These are phyloP conservation scores for Heimioporus sp. DNA, from an alignment of 768 basidiomycete species.

Conservation along the genomic window DNA sequence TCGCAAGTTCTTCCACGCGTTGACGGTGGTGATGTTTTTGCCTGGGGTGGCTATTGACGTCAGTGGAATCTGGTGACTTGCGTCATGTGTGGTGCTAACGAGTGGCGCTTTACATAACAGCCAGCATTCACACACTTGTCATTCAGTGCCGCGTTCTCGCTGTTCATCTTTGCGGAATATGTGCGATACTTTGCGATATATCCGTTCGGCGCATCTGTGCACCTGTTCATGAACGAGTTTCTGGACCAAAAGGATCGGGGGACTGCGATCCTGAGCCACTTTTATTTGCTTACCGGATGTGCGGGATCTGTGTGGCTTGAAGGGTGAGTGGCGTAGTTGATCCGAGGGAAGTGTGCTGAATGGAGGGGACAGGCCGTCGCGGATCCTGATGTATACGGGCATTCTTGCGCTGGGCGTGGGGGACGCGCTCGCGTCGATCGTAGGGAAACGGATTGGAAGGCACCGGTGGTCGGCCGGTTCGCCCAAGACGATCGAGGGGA, in stretches of 20 bases:
- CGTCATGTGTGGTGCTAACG: slow-evolving; percentile 12
- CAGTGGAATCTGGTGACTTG: slow-evolving; percentile 34
- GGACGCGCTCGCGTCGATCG: slow-evolving; percentile 91
- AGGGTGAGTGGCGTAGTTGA: slow-evolving; percentile 53
- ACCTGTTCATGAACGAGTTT: slow-evolving; percentile 97
- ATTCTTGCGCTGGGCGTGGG: slow-evolving; percentile 89
- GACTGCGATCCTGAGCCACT: slow-evolving; percentile 95
- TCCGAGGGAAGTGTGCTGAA: slow-evolving; percentile 3
- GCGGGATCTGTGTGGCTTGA: slow-evolving; percentile 95
- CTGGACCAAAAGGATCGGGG: slow-evolving; percentile 93
- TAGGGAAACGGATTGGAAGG: slow-evolving; percentile 81
- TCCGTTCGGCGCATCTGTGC: slow-evolving; percentile 89
- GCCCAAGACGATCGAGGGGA: slow-evolving; percentile 91
- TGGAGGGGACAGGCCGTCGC: slow-evolving; percentile 37
- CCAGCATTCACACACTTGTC: slow-evolving; percentile 95
- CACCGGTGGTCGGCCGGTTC: slow-evolving; percentile 83
- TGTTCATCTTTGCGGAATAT: slow-evolving; percentile 96
- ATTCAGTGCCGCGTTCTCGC: slow-evolving; percentile 91
- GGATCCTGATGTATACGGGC: slow-evolving; percentile 73
- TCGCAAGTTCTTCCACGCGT: slow-evolving; percentile 94
- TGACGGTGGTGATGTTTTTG: slow-evolving; percentile 95
- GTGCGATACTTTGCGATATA: slow-evolving; percentile 98
- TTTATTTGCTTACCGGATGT: slow-evolving; percentile 94
- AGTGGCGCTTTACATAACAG: slow-evolving; percentile 39
- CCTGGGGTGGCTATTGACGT: slow-evolving; percentile 94